phyloP scores from a whole-genome alignment of 768 basidiomycete genomes.

The Cubamyces sp. region DNA sequence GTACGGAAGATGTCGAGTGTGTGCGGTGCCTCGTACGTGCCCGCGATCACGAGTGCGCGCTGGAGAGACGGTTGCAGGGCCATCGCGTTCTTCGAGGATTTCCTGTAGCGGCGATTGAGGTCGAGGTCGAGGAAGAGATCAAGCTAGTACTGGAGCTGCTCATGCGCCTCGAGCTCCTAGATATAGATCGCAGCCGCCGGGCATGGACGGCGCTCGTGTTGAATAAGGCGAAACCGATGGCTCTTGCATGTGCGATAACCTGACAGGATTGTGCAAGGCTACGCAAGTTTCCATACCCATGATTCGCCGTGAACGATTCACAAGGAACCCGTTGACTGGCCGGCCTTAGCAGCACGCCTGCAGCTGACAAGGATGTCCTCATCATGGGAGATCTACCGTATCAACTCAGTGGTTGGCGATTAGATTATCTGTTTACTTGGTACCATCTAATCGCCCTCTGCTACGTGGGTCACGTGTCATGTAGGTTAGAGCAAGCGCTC shows the following conservation, averaged over 20 bases:
- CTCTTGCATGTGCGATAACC: constrained; percentile 3
- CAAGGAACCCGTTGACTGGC: neutral
- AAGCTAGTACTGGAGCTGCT: neutral
- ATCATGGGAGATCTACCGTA: too few relatives aligned
- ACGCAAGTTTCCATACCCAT: neutral
- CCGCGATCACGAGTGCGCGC: constrained; percentile 63
- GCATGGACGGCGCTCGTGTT: constrained; percentile 5
- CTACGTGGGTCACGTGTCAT: too few relatives aligned
- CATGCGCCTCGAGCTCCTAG: neutral
- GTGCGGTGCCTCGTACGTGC: constrained; percentile 63
- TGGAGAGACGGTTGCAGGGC: constrained; percentile 76
- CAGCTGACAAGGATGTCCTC: too few relatives aligned
- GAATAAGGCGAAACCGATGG: constrained; percentile 5
- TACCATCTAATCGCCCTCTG: too few relatives aligned
- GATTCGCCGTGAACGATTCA: neutral
- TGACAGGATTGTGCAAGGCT: constrained; percentile 2
- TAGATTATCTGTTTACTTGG: too few relatives aligned
- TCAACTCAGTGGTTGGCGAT: too few relatives aligned
- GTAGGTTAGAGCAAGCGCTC: too few relatives aligned
- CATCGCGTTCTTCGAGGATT: constrained; percentile 46
- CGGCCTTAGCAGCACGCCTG: too few relatives aligned
- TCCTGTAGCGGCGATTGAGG: neutral
- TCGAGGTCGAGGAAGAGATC: neutral
- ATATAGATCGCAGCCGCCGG: constrained; percentile 7
- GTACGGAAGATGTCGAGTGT: constrained; percentile 80